Evolutionary conservation across 306 rosid species (phyloP), one percentile per base, ranked within the genome.

Genomic region (Bauhinia variegata): DNA sequence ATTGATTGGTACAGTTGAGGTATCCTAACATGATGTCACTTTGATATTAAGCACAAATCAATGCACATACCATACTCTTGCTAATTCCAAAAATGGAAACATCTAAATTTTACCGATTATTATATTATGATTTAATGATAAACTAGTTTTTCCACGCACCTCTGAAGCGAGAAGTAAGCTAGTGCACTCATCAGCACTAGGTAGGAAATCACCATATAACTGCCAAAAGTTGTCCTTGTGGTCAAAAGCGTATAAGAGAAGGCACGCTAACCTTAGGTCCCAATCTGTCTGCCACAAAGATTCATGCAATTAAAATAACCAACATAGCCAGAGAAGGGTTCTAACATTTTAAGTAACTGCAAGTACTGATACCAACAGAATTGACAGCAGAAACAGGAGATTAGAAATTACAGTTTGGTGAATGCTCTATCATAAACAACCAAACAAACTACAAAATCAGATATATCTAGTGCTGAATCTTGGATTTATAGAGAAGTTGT

Each of bases 251-350:
- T 48, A 88, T 70, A 93, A 71, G 65, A 93, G 96, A 71, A 93
- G 98, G 50, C 95, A 89, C n/a, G 96, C 97, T 64, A 93, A 78
- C 82, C 97, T 78, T 61, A 93, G 74, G 82, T 93, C 96, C 97
- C 96, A 93, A 78, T 86, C 98, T 86, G 96, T 88, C 97, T 93
- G 98, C 75, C 87, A 89, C 79, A 80, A 78, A 73, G 68, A 74
- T 73, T 81, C 30, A 32, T 38, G 65, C 81, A 57, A 66, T 65
- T 57, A 67, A 63, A 62, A 66, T 67, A 75, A 37, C 46, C 55
- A 67, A n/a, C 32, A 67, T 60, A 63, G 64, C 58, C 59, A 63
- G 8, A 19, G 33, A 18, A 16, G n/a, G 34, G 16, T 8, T 38
- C 12, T 42, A 4, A 15, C 54, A 13, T 50, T 71, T 39, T 61